Conservation (phyloP, 495 filamentous ascomycete species). For the Paragyromitra xinjiangensis region DNA sequence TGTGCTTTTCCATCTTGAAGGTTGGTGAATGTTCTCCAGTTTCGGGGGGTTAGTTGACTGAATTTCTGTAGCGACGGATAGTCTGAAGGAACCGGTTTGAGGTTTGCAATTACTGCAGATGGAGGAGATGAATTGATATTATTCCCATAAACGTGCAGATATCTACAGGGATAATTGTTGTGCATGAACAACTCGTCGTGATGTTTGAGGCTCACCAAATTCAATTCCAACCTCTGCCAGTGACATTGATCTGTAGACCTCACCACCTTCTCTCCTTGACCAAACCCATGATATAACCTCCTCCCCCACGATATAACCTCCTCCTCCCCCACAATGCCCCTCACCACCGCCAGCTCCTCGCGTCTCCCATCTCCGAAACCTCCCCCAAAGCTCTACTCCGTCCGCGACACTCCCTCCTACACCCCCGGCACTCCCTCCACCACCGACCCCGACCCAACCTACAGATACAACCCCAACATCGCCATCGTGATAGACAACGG, state of each 20-base stretch:
- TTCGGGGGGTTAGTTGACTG: constrained; percentile 6
- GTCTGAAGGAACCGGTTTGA: constrained; percentile 54
- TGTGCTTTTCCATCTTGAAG: constrained; percentile 96
- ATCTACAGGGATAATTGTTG: constrained; percentile 30
- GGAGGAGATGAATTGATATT: constrained; percentile 12
- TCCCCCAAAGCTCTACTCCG: constrained; percentile 55
- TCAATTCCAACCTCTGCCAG: constrained; percentile 19
- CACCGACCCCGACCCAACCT: constrained; percentile 29
- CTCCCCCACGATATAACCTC: background rate
- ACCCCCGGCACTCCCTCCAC: constrained; percentile 15
- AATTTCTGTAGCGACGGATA: constrained; percentile 47
- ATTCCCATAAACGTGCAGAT: background rate
- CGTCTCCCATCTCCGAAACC: constrained; percentile 50
- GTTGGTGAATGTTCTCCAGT: constrained; percentile 60
- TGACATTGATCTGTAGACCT: background rate
- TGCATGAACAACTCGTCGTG: constrained; percentile 26
- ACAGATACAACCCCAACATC: constrained; percentile 63
- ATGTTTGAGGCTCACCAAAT: constrained; percentile 47
- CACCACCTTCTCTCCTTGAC: background rate
- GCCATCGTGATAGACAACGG: constrained; percentile 99
- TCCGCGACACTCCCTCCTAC: constrained; percentile 54
- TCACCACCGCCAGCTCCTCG: constrained; percentile 37
- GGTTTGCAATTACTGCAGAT: too few species aligned
- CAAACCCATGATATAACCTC: background rate
- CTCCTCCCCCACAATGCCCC: constrained; percentile 32